A percentile compares a stretch with the other conserved stretches of the same genome.
These are phyloP conservation scores for Penicillium sp. DNA, from an alignment of 2,329 filamentous ascomycete genomes.

Conservation along the genomic window DNA sequence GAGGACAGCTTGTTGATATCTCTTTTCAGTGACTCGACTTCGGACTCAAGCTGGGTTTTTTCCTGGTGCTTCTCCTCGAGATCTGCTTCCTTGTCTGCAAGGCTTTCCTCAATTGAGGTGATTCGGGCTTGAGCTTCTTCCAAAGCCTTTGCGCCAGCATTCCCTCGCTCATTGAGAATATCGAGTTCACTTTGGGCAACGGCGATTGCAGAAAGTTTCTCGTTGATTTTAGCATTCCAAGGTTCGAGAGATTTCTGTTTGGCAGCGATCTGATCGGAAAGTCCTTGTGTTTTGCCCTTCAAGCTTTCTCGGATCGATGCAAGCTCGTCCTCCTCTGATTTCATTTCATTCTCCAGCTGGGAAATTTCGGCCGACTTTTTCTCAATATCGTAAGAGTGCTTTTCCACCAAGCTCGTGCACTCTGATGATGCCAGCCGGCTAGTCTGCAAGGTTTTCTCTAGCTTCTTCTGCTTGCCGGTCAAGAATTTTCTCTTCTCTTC, in stretches of 20 bases:
- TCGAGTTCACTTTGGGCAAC: slow-evolving; percentile 92
- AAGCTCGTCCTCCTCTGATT: slow-evolving; percentile 76
- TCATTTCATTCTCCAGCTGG: slow-evolving; percentile 70
- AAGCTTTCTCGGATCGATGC: slow-evolving; percentile 77
- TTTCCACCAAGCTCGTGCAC: slow-evolving; percentile 71
- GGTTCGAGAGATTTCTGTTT: slow-evolving; percentile 95
- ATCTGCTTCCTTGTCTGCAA: slow-evolving; percentile 66
- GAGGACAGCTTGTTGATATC: slow-evolving; percentile 69
- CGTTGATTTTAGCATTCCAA: slow-evolving; percentile 95
- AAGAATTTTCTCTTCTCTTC: slow-evolving; percentile 98
- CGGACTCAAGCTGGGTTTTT: slow-evolving; percentile 68
- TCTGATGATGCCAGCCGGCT: slow-evolving; percentile 72
- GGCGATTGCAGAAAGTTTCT: slow-evolving; percentile 89
- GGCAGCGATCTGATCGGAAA: slow-evolving; percentile 84
- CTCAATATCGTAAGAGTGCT: slow-evolving; percentile 74
- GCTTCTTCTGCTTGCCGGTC: slow-evolving; percentile 84
- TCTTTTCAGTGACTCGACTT: slow-evolving; percentile 65
- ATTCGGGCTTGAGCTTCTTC: slow-evolving; percentile 82
- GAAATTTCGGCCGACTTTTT: slow-evolving; percentile 70
- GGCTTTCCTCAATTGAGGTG: slow-evolving; percentile 65
- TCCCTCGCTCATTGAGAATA: slow-evolving; percentile 85
- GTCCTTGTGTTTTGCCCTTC: slow-evolving; percentile 91
- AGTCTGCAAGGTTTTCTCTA: slow-evolving; percentile 79
- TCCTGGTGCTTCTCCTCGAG: slow-evolving; percentile 72
- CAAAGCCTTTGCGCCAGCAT: slow-evolving; percentile 77